Evolutionary conservation across 2,329 filamentous ascomycete species (phyloP).

Genomic region (Phialophora tarda): DNA sequence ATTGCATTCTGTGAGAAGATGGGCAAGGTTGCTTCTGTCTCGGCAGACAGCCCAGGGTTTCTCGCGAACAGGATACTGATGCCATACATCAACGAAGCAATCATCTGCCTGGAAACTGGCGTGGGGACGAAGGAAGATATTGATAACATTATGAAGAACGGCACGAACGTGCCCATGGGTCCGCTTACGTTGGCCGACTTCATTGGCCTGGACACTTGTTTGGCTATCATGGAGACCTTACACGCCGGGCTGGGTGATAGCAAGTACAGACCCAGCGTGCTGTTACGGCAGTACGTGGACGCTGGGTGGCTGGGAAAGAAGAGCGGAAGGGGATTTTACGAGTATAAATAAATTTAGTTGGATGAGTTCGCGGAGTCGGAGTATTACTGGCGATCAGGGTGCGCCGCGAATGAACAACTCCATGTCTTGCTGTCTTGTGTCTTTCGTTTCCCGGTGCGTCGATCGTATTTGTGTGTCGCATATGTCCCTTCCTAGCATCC

Average conservation of each 20-base stretch:
- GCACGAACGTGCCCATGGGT: slow-evolving; percentile 98
- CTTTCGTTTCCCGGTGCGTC: too few relatives aligned
- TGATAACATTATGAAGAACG: slow-evolving; percentile 98
- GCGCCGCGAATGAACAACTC: neutral
- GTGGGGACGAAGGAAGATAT: slow-evolving; percentile 90
- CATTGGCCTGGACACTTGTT: slow-evolving; percentile 93
- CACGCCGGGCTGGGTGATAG: slow-evolving; percentile 90
- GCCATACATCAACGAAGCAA: slow-evolving; percentile 98
- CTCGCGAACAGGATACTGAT: slow-evolving; percentile 96
- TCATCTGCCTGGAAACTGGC: slow-evolving; percentile 93
- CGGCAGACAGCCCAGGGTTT: slow-evolving; percentile 90
- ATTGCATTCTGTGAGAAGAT: slow-evolving; percentile 86
- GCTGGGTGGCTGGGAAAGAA: slow-evolving; percentile 98
- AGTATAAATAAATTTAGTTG: slow-evolving; percentile 59
- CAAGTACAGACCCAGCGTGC: slow-evolving; percentile 89
- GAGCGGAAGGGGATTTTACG: slow-evolving; percentile 93
- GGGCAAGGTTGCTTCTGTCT: slow-evolving; percentile 89
- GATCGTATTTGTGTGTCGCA: neutral
- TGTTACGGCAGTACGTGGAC: slow-evolving; percentile 94
- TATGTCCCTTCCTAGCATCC: neutral
- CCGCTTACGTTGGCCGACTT: slow-evolving; percentile 93
- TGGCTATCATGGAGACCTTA: slow-evolving; percentile 96
- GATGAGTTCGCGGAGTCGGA: neutral
- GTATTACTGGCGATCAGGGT: neutral
- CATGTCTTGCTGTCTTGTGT: neutral